A percentile compares a stretch with the other conserved stretches of the same genome.
Conservation (phyloP, 768 basidiomycete species). For the Roridomyces roridus region DNA sequence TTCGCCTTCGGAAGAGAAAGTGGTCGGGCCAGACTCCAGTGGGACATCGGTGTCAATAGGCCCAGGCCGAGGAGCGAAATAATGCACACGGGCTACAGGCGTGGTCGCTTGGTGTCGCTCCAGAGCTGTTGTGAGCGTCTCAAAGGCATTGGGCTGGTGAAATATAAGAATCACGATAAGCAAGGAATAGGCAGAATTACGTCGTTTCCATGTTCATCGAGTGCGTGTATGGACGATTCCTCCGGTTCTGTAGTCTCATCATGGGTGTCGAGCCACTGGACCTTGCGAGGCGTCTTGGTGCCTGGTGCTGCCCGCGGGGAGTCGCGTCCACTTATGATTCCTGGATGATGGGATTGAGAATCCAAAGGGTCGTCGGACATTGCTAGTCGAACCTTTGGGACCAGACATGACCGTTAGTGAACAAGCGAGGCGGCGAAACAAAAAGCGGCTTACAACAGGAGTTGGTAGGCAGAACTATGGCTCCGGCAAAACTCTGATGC, state of each 20-base stretch:
- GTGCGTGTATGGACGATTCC: slow-evolving; percentile 37
- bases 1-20: slow-evolving; percentile 22
- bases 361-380: too few species aligned
- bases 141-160: slow-evolving; percentile 53
- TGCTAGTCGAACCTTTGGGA: too few species aligned
- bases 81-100: slow-evolving; percentile 30
- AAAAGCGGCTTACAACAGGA: too few species aligned
- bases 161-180: not conserved
- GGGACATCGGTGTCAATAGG: slow-evolving; percentile 9
- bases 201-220: slow-evolving; percentile 62
- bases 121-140: slow-evolving; percentile 54
- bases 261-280: slow-evolving; percentile 53
- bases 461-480: too few species aligned
- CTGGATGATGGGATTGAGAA: not conserved
- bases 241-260: slow-evolving; percentile 6
- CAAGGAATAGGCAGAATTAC: slow-evolving; percentile 39
- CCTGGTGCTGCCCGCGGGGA: slow-evolving; percentile 28
- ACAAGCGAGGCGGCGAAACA: too few species aligned
- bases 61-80: slow-evolving; percentile 35
- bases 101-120: slow-evolving; percentile 51
- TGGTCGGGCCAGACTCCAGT: slow-evolving; percentile 10
- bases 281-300: slow-evolving; percentile 54
- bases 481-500: too few species aligned
- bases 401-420: too few species aligned
- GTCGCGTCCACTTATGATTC: slow-evolving; percentile 18